A percentile compares a stretch with the other conserved stretches of the same genome.
Evolutionary conservation across 768 basidiomycete species (phyloP).

Genomic region (Hortiboletus flavorubellus): DNA sequence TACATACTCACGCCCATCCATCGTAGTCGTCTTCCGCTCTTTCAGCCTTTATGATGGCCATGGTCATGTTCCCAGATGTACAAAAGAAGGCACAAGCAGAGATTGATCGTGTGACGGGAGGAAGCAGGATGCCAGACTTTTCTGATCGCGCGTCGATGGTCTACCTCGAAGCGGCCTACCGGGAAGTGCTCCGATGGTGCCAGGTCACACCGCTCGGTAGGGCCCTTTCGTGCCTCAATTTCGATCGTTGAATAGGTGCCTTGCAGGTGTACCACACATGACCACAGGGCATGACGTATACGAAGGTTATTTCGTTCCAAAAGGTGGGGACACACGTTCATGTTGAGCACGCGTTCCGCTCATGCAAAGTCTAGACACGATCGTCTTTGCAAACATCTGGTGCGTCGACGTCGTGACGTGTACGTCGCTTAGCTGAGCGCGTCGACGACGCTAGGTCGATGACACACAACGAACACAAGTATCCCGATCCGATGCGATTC

Average conservation of each 20-base stretch:
- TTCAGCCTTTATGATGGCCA: slow-evolving; percentile 26
- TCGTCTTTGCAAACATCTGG: slow-evolving; percentile 16
- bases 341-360: not conserved
- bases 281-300: slow-evolving; percentile 15
- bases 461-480: slow-evolving; percentile 23
- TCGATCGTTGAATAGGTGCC: not conserved
- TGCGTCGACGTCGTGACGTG: slow-evolving; percentile 1
- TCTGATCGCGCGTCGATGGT: slow-evolving; percentile 20
- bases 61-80: slow-evolving; percentile 24
- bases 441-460: slow-evolving; percentile 19
- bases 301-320: slow-evolving; percentile 18
- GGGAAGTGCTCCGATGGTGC: slow-evolving; percentile 24
- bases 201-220: slow-evolving; percentile 25
- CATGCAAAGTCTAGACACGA: slow-evolving; percentile 20
- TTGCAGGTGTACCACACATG: slow-evolving; percentile 29
- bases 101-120: slow-evolving; percentile 21
- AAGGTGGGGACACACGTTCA: slow-evolving; percentile 5
- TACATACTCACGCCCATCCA: not conserved
- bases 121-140: slow-evolving; percentile 17
- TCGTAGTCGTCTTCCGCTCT: slow-evolving; percentile 21
- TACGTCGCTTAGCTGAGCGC: not conserved
- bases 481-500: slow-evolving; percentile 20
- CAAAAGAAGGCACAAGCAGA: slow-evolving; percentile 27
- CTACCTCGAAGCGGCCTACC: slow-evolving; percentile 23
- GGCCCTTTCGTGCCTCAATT: not conserved